Evolutionary conservation across 495 filamentous ascomycete genomes (phyloP), one percentile per base, ranked within the genome.

Genomic region (Penicillium taxi): DNA sequence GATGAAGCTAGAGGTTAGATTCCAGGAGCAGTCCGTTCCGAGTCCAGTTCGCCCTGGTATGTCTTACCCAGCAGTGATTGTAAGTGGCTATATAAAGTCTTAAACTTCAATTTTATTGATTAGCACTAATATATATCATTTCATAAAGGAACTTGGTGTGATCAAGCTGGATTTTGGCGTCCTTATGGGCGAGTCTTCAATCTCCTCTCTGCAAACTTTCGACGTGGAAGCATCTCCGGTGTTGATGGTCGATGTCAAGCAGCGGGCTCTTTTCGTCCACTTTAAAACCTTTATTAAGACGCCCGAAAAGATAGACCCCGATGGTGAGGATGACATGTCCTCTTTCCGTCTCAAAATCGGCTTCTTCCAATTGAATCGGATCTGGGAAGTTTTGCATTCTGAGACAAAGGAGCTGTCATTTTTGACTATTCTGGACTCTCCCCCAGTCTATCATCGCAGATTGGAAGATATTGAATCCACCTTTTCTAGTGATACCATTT

Each of bases 391-490:
- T 1, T 29, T 47, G 1, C 50, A 66, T 11, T 31, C 55, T 3
- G 25, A 43, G 0, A 48, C 54, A 0, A 59, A 67, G 21, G 48
- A 51, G 0, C 51, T 86, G 0, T 59, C 58, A 3, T 55, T 64
- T 4, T 48, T 86, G 8, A 74, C 86, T 9, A 55, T 73, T 1
- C 53, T 91, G 15, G 64, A 74, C 4, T 72, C 69, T 20, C 78
- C 91, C 4, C 82, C 88, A 0, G 43, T 72, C 2, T 80, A 78
- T 46, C 86, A 71, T 47, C 66, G 72, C 39, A 76, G 77, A 41
- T 53, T 70, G 5, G 47, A 58, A 1, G 50, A 77, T 19, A 48
- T 58, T 11, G 44, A 27, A 2, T 42, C 32, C 18, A 63, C 61
- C 0, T 68, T 74, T 35, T 67, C 61, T 9, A 54, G 53, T 6